Percentiles rank a stretch among this genome's conserved stretches.
Evolutionary conservation across 441 rosid genomes (phyloP).

Genomic region (Biscutella laevigata): DNA sequence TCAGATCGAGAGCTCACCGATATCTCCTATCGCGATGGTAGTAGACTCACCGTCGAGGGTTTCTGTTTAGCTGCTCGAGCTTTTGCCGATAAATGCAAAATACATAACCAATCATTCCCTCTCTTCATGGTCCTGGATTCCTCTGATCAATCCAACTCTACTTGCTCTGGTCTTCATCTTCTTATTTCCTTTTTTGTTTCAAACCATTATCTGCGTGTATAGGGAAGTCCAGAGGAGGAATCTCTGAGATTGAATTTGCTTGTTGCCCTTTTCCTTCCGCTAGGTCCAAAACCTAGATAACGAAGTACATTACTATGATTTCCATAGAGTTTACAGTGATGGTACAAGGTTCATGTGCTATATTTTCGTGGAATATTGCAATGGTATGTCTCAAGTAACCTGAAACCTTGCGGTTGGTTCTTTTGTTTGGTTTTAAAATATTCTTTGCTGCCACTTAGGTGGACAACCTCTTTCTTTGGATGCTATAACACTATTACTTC

Average conservation of each 20-base stretch:
- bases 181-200: background rate
- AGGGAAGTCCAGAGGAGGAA: conserved; percentile 30
- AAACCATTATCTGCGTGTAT: background rate
- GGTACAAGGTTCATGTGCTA: conserved; percentile 66
- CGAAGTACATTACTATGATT: conserved; percentile 58
- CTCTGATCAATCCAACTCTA: conserved; percentile 20
- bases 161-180: background rate
- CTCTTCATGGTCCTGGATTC: conserved; percentile 25
- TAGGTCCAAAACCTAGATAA: conserved; percentile 35
- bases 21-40: conserved; percentile 44
- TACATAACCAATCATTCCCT: background rate
- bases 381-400: conserved; percentile 35
- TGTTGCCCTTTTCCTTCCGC: too few species aligned
- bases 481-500: too few species aligned
- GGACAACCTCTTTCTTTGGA: conserved; percentile 52
- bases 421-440: background rate
- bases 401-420: background rate
- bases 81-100: conserved; percentile 35
- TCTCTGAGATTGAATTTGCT: background rate
- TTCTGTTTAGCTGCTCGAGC: conserved; percentile 42
- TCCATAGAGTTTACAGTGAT: conserved; percentile 61
- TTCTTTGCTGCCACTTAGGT: conserved; percentile 28
- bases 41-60: conserved; percentile 37
- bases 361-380: conserved; percentile 55
- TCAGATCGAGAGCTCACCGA: conserved; percentile 19